Evolutionary conservation across 768 basidiomycete genomes (phyloP).

Genomic region (Tricholoma sp.): DNA sequence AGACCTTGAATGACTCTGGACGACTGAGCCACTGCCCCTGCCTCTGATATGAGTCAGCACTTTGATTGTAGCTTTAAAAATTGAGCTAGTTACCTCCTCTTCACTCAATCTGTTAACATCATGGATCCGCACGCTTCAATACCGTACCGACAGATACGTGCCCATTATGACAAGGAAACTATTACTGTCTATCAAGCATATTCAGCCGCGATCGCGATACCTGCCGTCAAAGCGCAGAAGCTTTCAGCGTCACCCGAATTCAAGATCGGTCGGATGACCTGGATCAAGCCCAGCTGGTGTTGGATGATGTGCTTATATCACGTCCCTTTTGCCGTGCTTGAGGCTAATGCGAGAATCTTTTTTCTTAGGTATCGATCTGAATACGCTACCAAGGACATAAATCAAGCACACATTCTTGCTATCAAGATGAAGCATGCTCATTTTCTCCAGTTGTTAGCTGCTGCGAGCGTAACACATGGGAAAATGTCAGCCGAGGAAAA

Average conservation of each 20-base stretch:
- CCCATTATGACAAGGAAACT: constrained; percentile 9
- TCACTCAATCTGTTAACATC: not conserved
- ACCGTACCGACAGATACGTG: constrained; percentile 14
- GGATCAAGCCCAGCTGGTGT: too few species aligned
- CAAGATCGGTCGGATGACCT: too few species aligned
- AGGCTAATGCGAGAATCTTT: not conserved
- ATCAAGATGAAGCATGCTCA: constrained; percentile 14
- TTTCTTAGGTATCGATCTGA: constrained; percentile 10
- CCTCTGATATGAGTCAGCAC: too few species aligned
- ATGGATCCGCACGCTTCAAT: not conserved
- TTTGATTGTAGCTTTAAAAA: too few species aligned
- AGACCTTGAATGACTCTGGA: too few species aligned
- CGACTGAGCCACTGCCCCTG: too few species aligned
- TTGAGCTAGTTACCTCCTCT: too few species aligned
- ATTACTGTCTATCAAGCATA: constrained; percentile 13
- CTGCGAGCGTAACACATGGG: constrained; percentile 8
- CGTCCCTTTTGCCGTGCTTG: too few species aligned
- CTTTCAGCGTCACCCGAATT: too few species aligned
- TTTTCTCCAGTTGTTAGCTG: constrained; percentile 7
- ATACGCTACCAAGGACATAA: constrained; percentile 10
- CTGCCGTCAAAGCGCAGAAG: too few species aligned
- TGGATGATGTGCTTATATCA: too few species aligned
- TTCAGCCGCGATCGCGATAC: constrained; percentile 10
- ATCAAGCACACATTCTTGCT: constrained; percentile 12
- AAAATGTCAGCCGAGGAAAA: constrained; percentile 7